Evolutionary conservation across 371 early-diverging fungal species (phyloP), one percentile per base, ranked within the genome.

Genomic region (Nematocida minor): DNA sequence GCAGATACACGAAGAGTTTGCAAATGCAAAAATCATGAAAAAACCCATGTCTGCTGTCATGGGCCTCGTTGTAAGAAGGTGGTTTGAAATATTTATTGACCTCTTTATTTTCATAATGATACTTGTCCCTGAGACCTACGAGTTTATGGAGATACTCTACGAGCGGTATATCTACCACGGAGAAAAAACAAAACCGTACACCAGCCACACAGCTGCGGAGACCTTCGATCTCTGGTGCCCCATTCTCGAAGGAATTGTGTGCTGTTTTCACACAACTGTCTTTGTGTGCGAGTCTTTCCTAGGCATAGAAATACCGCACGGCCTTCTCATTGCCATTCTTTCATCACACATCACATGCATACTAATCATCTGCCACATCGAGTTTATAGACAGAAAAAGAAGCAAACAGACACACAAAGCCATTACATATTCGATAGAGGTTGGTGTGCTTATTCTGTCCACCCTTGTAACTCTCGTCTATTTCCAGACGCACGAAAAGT

Each of bases 81-180:
- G 63, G 66, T 27, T 74, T 32, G 77, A 74, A 34, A 48, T 62
- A 36, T 9, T 74, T 11, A 20, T 74, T 11, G 66, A 74, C 34
- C 16, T 74, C 20, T 53, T 41, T n/a, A 34, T 74, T 9, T 66
- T 74, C 20, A 20, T 34, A 16, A 6, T 49, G 4, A 32, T 74
- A 22, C 64, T 74, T n/a, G 48, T 74, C 34, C 77, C 77, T 20
- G 77, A 74, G 34, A 62, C 44, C 55, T 54, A 53, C 53, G 77
- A 74, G 34, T 74, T 74, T 55, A 18, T 9, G 11, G 41, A 53
- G 40, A 49, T 74, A 27, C 31, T 74, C 31, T 27, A 62, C 11
- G 54, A 48, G 14, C 42, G 44, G 44, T 18, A 67, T 36, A 14
- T 32, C 11, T 32, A 60, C 20, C 62, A 57, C 34, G 32, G 46